phyloP scores from a whole-genome alignment of 73 alveolate species.

The Tetrahymena borealis region DNA sequence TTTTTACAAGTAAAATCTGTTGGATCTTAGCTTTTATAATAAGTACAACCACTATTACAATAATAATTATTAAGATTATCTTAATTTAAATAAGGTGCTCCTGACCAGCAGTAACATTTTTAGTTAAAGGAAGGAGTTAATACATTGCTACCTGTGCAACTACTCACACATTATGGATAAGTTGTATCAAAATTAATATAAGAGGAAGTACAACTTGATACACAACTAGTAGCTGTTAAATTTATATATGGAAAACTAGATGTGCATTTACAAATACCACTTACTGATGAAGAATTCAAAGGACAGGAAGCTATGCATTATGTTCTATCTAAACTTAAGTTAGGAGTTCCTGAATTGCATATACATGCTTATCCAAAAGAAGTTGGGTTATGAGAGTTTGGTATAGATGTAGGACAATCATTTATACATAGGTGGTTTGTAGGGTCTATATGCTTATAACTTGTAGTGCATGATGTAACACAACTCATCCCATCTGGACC shows the following conservation, averaged over 20 bases:
- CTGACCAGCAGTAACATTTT: neutral
- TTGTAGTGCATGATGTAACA: neutral
- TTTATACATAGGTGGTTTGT: neutral
- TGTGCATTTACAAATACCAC: neutral
- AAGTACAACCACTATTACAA: neutral
- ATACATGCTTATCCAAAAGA: neutral
- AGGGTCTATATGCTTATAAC: neutral
- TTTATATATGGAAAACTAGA: neutral
- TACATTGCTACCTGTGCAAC: neutral
- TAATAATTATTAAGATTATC: neutral
- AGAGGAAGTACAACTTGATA: neutral
- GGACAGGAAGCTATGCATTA: neutral
- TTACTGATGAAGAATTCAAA: neutral
- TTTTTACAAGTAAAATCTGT: neutral
- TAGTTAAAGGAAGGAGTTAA: neutral
- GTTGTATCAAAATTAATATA: neutral
- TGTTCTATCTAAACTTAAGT: neutral
- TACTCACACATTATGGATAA: neutral
- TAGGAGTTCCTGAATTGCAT: neutral
- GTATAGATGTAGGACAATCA: neutral
- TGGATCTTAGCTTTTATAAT: neutral
- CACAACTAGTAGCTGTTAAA: neutral
- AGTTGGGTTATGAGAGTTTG: neutral
- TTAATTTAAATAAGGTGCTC: neutral
- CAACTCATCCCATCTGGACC: neutral